Percentiles rank a stretch among this genome's conserved stretches.
phyloP scores from a whole-genome alignment of 805 yeast species.

The Teunomyces aglyptinius region DNA sequence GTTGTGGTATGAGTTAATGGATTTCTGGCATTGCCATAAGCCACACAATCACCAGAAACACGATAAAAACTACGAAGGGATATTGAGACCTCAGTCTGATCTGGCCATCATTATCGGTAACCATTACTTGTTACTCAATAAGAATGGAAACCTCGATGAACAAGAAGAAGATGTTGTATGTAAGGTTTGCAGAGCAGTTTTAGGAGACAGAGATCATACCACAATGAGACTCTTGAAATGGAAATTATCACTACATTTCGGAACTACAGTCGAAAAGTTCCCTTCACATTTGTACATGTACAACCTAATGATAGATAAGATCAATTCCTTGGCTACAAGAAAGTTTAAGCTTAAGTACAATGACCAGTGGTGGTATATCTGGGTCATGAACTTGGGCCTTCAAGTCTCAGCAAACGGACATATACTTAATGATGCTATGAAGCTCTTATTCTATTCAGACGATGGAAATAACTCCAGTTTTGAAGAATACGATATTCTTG shows the following conservation, averaged over 20 bases:
- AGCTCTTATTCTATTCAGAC: conserved; percentile 23
- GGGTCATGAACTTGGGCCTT: conserved; percentile 39
- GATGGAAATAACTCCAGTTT: conserved; percentile 6
- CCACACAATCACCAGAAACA: conserved; percentile 41
- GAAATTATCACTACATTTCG: conserved; percentile 7
- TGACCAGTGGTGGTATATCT: conserved; percentile 19
- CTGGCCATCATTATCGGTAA: conserved; percentile 53
- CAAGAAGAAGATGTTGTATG: conserved; percentile 26
- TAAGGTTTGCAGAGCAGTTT: conserved; percentile 26
- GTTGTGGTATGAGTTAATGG: conserved; percentile 93
- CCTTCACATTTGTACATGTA: conserved; percentile 19
- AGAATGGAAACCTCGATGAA: conserved; percentile 5
- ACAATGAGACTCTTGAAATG: conserved; percentile 11
- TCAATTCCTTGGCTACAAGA: conserved; percentile 38
- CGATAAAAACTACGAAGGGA: conserved; percentile 34
- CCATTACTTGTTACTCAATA: conserved; percentile 49
- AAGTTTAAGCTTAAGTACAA: conserved; percentile 22
- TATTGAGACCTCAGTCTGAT: conserved; percentile 41
- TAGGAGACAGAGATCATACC: conserved; percentile 39
- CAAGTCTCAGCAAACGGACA: conserved; percentile 21
- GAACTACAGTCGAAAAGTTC: conserved; percentile 12
- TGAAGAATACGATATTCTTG: conserved; percentile 18
- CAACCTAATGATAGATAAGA: conserved; percentile 31
- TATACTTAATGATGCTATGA: conserved; percentile 22
- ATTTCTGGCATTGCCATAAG: conserved; percentile 95